These are phyloP conservation scores for Sporothrix protearum DNA, from an alignment of 2,329 filamentous ascomycete genomes.

Conservation along the genomic window DNA sequence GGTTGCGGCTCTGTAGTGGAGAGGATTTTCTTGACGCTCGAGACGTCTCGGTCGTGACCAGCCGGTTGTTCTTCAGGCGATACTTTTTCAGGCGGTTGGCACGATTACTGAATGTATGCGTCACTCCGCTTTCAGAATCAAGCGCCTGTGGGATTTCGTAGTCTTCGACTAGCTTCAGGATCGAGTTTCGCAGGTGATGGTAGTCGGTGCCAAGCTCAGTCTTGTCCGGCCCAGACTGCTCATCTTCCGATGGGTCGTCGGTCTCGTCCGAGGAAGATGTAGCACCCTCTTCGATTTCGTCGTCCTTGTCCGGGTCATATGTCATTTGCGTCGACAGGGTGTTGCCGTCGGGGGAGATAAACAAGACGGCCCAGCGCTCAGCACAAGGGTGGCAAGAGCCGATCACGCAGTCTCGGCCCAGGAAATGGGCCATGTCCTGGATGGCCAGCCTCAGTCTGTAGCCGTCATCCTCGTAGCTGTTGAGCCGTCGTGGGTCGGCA, in stretches of 20 bases:
- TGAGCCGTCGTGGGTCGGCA: constrained; percentile 44
- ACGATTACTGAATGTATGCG: constrained; percentile 65
- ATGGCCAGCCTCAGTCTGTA: constrained; percentile 63
- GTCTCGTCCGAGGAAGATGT: constrained; percentile 58
- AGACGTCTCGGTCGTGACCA: constrained; percentile 50
- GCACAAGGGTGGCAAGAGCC: constrained; percentile 74
- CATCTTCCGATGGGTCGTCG: constrained; percentile 55
- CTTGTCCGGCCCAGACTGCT: constrained; percentile 58
- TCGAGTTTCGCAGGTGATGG: constrained; percentile 74
- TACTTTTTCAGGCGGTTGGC: constrained; percentile 60
- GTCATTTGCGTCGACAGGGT: constrained; percentile 67
- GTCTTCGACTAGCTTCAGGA: constrained; percentile 75
- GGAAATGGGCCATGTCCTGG: constrained; percentile 64
- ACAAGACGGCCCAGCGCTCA: constrained; percentile 78
- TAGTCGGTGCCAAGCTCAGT: constrained; percentile 73
- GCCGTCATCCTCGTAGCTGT: constrained; percentile 61
- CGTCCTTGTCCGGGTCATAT: constrained; percentile 64
- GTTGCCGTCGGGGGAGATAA: constrained; percentile 70
- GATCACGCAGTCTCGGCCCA: constrained; percentile 61
- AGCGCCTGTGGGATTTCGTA: constrained; percentile 72
- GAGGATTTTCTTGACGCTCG: neutral
- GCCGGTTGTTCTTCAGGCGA: constrained; percentile 58
- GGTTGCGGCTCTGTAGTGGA: constrained; percentile 51
- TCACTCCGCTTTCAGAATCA: constrained; percentile 55
- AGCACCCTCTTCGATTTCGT: constrained; percentile 55